These are phyloP conservation scores for Pseudonitzschia multiseries DNA, from an alignment of 108 stramenopile species.

Conservation along the genomic window DNA sequence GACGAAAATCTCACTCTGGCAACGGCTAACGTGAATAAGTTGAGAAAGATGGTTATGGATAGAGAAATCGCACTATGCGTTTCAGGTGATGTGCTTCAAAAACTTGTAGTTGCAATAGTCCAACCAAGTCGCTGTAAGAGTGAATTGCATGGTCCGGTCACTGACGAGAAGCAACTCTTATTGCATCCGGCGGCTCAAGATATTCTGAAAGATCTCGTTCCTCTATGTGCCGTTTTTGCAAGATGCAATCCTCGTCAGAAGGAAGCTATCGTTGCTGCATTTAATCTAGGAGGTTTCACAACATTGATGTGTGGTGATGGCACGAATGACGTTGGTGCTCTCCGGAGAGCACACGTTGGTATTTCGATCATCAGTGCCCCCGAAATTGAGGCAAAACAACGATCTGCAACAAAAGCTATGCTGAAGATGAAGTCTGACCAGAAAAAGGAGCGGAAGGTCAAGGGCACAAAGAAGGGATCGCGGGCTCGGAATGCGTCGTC, in stretches of 20 bases:
- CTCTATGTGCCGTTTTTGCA: constrained; percentile 90
- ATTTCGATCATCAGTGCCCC: constrained; percentile 94
- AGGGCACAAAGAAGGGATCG: constrained; percentile 31
- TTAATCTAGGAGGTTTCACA: constrained; percentile 75
- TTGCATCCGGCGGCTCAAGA: constrained; percentile 62
- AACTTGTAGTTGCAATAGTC: constrained; percentile 44
- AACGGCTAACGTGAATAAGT: constrained; percentile 21
- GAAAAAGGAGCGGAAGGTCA: constrained; percentile 44
- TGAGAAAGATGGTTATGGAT: constrained; percentile 39
- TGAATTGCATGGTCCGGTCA: neutral
- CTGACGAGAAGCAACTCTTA: constrained; percentile 47
- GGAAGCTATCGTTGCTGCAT: constrained; percentile 89
- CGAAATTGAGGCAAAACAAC: constrained; percentile 85
- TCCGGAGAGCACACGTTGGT: constrained; percentile 95
- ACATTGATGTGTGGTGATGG: constrained; percentile 99
- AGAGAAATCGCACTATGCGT: constrained; percentile 52
- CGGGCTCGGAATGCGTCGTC: constrained; percentile 25
- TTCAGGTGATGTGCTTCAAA: constrained; percentile 56
- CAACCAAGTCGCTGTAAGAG: constrained; percentile 1
- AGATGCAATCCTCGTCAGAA: constrained; percentile 96
- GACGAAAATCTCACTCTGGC: constrained; percentile 30
- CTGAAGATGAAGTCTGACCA: constrained; percentile 47
- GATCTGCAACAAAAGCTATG: constrained; percentile 49
- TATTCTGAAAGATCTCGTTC: constrained; percentile 61
- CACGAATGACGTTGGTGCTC: constrained; percentile 96